Conservation (phyloP, 495 filamentous ascomycete species). For the Durotheca rogersii region DNA sequence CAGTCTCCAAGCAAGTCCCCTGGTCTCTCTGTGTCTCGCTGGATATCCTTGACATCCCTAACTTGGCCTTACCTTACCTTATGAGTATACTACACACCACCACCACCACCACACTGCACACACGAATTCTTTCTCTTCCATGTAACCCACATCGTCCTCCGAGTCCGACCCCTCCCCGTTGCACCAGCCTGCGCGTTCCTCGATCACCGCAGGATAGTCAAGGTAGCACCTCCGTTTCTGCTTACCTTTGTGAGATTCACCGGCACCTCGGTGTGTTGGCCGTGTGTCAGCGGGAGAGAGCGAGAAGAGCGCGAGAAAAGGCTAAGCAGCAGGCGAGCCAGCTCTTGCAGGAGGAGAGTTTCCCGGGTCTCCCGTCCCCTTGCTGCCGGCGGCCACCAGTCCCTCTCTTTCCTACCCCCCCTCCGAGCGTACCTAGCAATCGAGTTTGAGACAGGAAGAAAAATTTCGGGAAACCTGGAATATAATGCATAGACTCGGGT, state of each 20-base stretch:
- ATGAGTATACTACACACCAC: neutral
- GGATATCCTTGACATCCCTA: neutral
- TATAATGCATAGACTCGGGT: slow-evolving; percentile 27
- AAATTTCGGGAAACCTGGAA: neutral
- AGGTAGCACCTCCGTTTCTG: slow-evolving; percentile 12
- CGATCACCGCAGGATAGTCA: slow-evolving; percentile 10
- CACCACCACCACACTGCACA: slow-evolving; percentile 21
- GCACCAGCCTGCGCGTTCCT: slow-evolving; percentile 22
- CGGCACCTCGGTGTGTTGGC: slow-evolving; percentile 14
- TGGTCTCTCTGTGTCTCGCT: slow-evolving; percentile 8
- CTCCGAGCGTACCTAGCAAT: slow-evolving; percentile 3
- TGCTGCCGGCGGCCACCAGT: neutral
- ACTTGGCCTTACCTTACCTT: slow-evolving; percentile 2
- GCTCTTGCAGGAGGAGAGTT: neutral
- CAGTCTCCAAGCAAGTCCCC: slow-evolving; percentile 15
- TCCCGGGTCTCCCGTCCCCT: neutral
- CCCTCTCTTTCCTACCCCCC: neutral
- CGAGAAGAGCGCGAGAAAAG: neutral
- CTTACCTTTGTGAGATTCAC: slow-evolving; percentile 5
- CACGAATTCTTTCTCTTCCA: neutral
- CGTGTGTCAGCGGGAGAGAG: slow-evolving; percentile 12
- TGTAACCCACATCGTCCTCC: neutral
- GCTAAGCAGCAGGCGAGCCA: neutral
- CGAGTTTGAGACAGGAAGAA: slow-evolving; percentile 10
- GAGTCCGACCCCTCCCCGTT: slow-evolving; percentile 12